Conservation (phyloP, 768 basidiomycete genomes). For the Cystobasidium ongulense region DNA sequence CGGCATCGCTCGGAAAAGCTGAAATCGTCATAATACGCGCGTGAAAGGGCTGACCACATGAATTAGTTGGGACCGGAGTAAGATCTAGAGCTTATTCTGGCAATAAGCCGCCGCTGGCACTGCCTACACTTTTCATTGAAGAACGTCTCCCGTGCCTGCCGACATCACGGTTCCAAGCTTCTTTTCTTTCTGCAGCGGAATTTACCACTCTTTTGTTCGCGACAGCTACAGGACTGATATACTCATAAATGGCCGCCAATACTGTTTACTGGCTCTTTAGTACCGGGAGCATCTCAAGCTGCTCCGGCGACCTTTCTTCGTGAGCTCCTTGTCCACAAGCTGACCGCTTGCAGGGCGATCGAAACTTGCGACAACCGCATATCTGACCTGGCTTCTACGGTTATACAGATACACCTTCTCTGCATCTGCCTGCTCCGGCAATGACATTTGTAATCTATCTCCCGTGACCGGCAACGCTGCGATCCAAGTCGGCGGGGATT, state of each 20-base stretch:
- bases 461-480: constrained; percentile 9
- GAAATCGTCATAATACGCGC: not conserved
- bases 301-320: constrained; percentile 22
- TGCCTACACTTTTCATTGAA: not conserved
- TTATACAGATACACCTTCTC: constrained; percentile 19
- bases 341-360: not conserved
- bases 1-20: too few relatives aligned
- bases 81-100: not conserved
- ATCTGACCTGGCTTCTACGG: not conserved
- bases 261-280: constrained; percentile 28
- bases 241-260: not conserved
- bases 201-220: not conserved
- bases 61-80: too few relatives aligned
- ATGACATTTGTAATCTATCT: not conserved
- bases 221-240: not conserved
- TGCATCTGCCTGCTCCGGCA: not conserved
- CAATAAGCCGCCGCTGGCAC: not conserved
- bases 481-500: not conserved
- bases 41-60: not conserved
- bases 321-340: not conserved
- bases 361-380: not conserved
- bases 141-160: not conserved
- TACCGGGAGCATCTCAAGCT: constrained; percentile 25
- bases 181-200: too few relatives aligned
- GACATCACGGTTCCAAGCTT: not conserved